Conservation (phyloP, 306 rosid genomes). For the Astragalus glycyphyllos region DNA sequence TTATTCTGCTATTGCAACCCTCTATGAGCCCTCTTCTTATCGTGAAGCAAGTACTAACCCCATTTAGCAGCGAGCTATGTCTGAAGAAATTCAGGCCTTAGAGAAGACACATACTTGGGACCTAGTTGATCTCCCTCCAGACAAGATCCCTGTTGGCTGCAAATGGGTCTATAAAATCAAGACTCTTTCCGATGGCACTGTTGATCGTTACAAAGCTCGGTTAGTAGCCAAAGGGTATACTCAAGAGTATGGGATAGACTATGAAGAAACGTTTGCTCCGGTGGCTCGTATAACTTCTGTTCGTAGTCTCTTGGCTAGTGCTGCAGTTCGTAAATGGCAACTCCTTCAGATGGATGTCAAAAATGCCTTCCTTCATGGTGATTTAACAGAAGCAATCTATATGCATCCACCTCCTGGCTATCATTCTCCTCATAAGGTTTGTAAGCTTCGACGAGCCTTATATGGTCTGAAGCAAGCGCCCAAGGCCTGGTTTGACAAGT, state of each 20-base stretch:
- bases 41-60: constrained; percentile 1
- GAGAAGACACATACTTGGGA: not conserved
- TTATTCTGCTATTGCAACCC: not conserved
- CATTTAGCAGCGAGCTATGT: not conserved
- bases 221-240: not conserved
- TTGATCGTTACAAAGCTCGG: not conserved
- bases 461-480: not conserved
- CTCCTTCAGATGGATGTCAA: not conserved
- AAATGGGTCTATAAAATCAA: not conserved
- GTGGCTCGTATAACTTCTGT: not conserved
- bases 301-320: not conserved
- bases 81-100: not conserved
- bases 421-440: not conserved
- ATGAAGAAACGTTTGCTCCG: not conserved
- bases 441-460: not conserved
- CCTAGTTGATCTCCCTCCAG: not conserved
- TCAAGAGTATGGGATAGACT: not conserved
- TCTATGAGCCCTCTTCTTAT: not conserved
- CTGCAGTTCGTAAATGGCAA: not conserved
- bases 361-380: not conserved
- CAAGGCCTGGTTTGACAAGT: not conserved
- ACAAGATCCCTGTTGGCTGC: not conserved
- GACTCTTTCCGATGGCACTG: not conserved
- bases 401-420: no score
- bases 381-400: not conserved